Evolutionary conservation across 2,329 filamentous ascomycete species (phyloP).

Genomic region (Aspergillus brunneoviolaceus): DNA sequence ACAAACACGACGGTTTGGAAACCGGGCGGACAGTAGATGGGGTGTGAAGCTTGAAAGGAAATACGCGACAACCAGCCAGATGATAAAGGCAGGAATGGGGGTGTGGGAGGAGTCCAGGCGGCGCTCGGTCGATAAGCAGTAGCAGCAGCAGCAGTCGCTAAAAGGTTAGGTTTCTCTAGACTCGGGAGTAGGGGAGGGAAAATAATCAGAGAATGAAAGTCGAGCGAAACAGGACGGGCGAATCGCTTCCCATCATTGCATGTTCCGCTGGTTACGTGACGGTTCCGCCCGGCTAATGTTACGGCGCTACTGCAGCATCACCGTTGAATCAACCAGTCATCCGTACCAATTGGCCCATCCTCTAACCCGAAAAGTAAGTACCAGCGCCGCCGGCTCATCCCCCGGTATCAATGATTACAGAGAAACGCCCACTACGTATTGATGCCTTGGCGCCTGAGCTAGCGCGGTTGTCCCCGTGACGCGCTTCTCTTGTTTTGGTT

Average conservation of each 20-base stretch:
- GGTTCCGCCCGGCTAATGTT: conserved; percentile 8
- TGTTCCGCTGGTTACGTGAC: conserved; percentile 5
- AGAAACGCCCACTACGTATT: conserved; percentile 9
- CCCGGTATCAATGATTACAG: conserved; percentile 19
- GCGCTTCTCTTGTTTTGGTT: background rate
- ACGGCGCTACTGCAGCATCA: conserved; percentile 9
- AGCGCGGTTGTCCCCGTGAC: conserved; percentile 17
- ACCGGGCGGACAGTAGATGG: conserved; percentile 11
- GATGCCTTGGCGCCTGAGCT: conserved; percentile 18
- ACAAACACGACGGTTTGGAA: conserved; percentile 8
- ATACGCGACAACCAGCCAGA: conserved; percentile 15
- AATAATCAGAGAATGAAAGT: conserved; percentile 17
- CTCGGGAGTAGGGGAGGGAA: conserved; percentile 16
- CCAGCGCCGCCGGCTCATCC: conserved; percentile 14
- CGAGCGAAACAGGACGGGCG: conserved; percentile 13
- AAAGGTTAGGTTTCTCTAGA: background rate
- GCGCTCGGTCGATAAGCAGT: conserved; percentile 10
- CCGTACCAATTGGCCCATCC: background rate
- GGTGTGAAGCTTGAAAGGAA: conserved; percentile 1
- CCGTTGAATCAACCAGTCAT: conserved; percentile 7
- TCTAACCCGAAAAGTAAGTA: conserved; percentile 2
- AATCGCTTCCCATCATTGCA: conserved; percentile 5
- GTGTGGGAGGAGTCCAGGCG: conserved; percentile 1
- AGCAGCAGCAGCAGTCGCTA: background rate
- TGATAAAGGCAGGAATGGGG: conserved; percentile 8